Percentiles rank a stretch among this genome's conserved stretches.
Evolutionary conservation across 495 filamentous ascomycete genomes (phyloP).

Genomic region (Penicillium psychrofluorescens): DNA sequence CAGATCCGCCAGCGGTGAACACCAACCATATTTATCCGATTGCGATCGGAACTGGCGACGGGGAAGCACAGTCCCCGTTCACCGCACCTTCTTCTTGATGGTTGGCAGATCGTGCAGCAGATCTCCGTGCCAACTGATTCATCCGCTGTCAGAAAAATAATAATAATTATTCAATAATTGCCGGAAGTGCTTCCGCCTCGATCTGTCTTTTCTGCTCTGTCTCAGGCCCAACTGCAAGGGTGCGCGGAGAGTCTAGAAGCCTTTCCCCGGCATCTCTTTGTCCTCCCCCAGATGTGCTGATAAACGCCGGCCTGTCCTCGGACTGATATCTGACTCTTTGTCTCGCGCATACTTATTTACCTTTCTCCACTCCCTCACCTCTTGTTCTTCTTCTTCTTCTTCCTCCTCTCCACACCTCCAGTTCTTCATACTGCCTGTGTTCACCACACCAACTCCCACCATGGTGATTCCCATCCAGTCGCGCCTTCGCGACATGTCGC

Average conservation of each 20-base stretch:
- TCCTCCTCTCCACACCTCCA: background rate
- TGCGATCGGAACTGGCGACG: no score
- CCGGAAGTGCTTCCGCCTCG: conserved; percentile 14
- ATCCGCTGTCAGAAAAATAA: background rate
- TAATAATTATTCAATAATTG: conserved; percentile 1
- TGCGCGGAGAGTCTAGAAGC: conserved; percentile 24
- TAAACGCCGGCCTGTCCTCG: background rate
- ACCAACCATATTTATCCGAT: background rate
- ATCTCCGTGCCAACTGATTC: no score
- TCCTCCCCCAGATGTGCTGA: conserved; percentile 2
- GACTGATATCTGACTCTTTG: no score
- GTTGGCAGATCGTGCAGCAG: no score
- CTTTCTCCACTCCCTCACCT: background rate
- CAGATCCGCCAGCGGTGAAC: conserved; percentile 8
- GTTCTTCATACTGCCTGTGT: conserved; percentile 1
- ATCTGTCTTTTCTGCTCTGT: conserved; percentile 8
- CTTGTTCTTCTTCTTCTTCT: background rate
- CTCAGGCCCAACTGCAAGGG: conserved; percentile 20
- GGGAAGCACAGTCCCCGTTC: no score
- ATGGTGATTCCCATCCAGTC: conserved; percentile 24
- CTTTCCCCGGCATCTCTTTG: conserved; percentile 20
- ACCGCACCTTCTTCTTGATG: background rate
- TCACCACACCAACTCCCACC: conserved; percentile 1
- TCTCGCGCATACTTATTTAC: background rate
- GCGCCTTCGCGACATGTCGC: conserved; percentile 16